These are phyloP conservation scores for Nicotiana attenuata DNA, from an alignment of 257 asterid species.

Conservation along the genomic window DNA sequence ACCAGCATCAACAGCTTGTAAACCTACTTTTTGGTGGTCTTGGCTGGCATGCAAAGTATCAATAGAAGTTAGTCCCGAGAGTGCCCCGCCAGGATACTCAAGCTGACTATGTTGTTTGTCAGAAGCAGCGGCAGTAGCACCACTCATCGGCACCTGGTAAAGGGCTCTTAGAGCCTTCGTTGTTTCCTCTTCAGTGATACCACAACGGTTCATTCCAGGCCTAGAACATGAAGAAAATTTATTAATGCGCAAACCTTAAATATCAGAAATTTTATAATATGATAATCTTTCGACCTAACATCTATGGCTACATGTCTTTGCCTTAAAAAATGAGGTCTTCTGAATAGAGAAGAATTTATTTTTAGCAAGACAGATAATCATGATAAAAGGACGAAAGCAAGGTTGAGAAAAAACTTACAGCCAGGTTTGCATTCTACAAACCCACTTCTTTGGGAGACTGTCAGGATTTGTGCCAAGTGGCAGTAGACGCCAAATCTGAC, in stretches of 20 bases:
- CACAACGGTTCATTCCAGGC: constrained; percentile 93
- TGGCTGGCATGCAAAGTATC: constrained; percentile 40
- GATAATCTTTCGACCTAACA: not conserved
- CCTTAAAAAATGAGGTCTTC: not conserved
- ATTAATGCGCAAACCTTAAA: constrained; percentile 7
- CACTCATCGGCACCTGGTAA: constrained; percentile 58
- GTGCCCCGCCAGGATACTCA: constrained; percentile 31
- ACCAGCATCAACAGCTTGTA: constrained; percentile 27
- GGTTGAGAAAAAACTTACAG: constrained; percentile 62
- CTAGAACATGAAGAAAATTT: constrained; percentile 36
- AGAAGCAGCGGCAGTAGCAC: constrained; percentile 36
- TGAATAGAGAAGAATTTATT: not conserved
- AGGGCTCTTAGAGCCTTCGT: constrained; percentile 73
- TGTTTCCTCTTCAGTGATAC: constrained; percentile 75
- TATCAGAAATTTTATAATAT: not conserved
- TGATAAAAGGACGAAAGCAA: not conserved
- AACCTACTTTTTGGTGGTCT: constrained; percentile 40
- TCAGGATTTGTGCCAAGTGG: constrained; percentile 82
- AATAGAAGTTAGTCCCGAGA: constrained; percentile 34
- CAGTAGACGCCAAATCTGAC: constrained; percentile 85
- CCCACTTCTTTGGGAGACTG: constrained; percentile 90
- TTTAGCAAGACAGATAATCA: not conserved
- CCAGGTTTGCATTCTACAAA: constrained; percentile 92
- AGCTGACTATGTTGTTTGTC: constrained; percentile 38
- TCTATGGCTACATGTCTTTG: not conserved